Evolutionary conservation across 768 basidiomycete species (phyloP), one percentile per base, ranked within the genome.

Genomic region (Tremella yokohamensis): DNA sequence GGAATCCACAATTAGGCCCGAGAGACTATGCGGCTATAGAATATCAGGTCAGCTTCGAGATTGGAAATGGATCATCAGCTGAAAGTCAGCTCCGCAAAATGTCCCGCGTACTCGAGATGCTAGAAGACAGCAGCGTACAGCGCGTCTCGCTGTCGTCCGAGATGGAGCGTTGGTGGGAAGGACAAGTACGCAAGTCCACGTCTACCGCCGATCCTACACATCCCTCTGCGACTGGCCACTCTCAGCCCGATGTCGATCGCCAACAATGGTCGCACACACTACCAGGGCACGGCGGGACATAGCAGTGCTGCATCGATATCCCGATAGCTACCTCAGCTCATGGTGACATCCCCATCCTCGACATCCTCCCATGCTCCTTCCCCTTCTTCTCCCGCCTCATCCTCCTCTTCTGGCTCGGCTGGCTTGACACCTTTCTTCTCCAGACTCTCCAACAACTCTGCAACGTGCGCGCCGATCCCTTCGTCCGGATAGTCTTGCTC

Each of bases 401-500:
- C 81, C 2, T 77, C 83, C n/a, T 82, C 83, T 8, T 72, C 76
- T 8, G 81, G 74, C 0, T 84, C 81, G 8, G 85, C 85, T 0
- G 85, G 76, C 19, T 81, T 77, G 39, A 93, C 82, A 0, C 89
- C 89, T 44, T 84, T 76, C 4, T 78, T 79, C 49, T 89, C 85
- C 56, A 93, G 69, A 60, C 84, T 84, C 6, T 76, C 76, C 52
- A 90, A 81, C 47, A 96, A 81, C 63, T 92, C 91, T 50, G 81
- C 77, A 24, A 82, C 83, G 72, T 96, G 91, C 37, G 84, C 84
- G 1, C 89, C 79, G 52, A 94, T 74, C 18, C 87, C 88, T 57
- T 79, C 78, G 72, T 96, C 91, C 2, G 85, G 82, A 73, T 91
- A 84, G 22, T 84, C 83, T 64, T 90, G 84, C 40, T 81, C 84